Evolutionary conservation across 2,329 filamentous ascomycete species (phyloP), one percentile per base, ranked within the genome.

Genomic region (Cladobotryum protrusum): DNA sequence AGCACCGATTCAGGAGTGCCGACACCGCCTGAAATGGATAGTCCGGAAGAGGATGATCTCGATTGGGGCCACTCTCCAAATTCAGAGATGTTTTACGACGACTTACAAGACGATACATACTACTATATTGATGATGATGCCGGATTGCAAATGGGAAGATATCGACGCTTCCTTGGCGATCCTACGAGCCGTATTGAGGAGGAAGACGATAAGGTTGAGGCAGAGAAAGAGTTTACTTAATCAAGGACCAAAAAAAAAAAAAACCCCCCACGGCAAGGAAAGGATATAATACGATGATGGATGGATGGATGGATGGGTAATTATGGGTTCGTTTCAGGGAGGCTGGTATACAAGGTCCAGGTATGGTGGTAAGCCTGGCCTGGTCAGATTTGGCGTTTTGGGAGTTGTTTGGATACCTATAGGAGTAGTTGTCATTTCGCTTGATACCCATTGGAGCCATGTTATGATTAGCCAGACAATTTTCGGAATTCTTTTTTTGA

Each of bases 1-100:
- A 48, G 44, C 19, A 44, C 29, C n/a, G 49, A 53, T 13, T 66
- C 67, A 43, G 63, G 63, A 4, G 49, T 65, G 13, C 66, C 66
- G 0, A 71, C 69, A 3, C 70, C 69, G 4, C 64, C 64, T 13
- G 69, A 72, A 42, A 56, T 62, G 39, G 64, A 67, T 11, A 66
- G 61, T 48, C 63, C 65, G 7, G 56, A 43, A 33, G 47, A 50
- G 17, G 36, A 42, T 20, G 47, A 43, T 36, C 32, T 59, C 15
- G 64, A 64, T 8, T 58, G 55, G 51, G 57, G 59, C 18, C 62
- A 56, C 17, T 54, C 57, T 20, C 46, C 61, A 14, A 56, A 50
- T 4, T 46, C 53, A 29, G 47, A 52, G 9, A 50, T 20, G 3
- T 51, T 54, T 1, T 50, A 57, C 33, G 61, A 58, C 3, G 62